phyloP scores from a whole-genome alignment of 108 stramenopile species.

The Discostella stelligeroides region DNA sequence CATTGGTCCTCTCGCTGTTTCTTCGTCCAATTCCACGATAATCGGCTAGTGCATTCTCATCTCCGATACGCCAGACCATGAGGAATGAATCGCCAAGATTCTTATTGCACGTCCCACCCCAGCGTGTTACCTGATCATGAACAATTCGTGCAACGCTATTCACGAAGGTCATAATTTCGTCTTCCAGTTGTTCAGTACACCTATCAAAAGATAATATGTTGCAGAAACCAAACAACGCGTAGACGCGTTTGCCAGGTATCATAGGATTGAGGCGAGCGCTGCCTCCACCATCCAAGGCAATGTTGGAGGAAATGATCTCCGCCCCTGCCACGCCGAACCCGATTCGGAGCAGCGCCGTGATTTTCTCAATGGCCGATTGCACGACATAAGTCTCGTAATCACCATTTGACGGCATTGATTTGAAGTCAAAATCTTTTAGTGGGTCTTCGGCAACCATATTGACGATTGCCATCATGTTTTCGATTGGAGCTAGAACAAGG shows the following conservation, averaged over 20 bases:
- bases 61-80: constrained; percentile 94
- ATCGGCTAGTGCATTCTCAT: constrained; percentile 43
- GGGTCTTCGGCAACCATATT: constrained; percentile 65
- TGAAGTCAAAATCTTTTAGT: constrained; percentile 53
- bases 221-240: constrained; percentile 93
- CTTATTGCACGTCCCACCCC: constrained; percentile 95
- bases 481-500: constrained; percentile 77
- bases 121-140: constrained; percentile 85
- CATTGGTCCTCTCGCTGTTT: constrained; percentile 6
- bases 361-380: constrained; percentile 51
- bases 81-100: constrained; percentile 94
- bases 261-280: constrained; percentile 88
- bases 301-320: constrained; percentile 93
- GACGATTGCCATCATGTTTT: constrained; percentile 68
- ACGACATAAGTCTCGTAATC: constrained; percentile 56
- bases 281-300: constrained; percentile 74
- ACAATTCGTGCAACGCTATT: constrained; percentile 93
- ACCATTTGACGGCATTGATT: constrained; percentile 37
- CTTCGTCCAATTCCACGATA: constrained; percentile 17
- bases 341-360: constrained; percentile 51
- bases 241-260: constrained; percentile 92
- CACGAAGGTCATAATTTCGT: constrained; percentile 94
- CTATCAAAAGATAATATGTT: constrained; percentile 91
- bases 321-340: constrained; percentile 84
- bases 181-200: constrained; percentile 67